Conservation (phyloP, 2,329 filamentous ascomycete genomes). For the Apiospora marii region DNA sequence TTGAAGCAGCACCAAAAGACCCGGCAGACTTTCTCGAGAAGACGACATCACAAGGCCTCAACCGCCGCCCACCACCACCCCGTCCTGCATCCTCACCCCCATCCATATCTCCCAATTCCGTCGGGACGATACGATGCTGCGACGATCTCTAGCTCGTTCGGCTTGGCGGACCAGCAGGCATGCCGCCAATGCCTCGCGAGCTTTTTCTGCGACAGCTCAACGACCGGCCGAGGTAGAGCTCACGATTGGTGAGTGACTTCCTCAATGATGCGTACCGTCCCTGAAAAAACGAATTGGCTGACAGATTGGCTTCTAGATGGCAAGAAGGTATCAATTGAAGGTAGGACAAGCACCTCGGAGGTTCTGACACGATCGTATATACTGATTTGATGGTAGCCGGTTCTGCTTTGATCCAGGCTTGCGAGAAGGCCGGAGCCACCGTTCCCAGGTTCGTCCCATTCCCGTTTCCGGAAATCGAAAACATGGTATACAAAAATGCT, state of each 20-base stretch:
- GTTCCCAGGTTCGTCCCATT: constrained; percentile 75
- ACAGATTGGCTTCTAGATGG: constrained; percentile 70
- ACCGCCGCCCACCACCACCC: constrained; percentile 35
- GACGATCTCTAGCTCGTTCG: constrained; percentile 73
- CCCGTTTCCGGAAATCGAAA: neutral
- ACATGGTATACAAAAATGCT: constrained; percentile 42
- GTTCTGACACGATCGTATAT: constrained; percentile 29
- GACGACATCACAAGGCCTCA: constrained; percentile 32
- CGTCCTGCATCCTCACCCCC: constrained; percentile 43
- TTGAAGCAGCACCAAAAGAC: constrained; percentile 21
- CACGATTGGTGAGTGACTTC: constrained; percentile 77
- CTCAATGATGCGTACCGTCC: constrained; percentile 35
- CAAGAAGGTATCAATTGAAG: constrained; percentile 98
- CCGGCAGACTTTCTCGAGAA: constrained; percentile 23
- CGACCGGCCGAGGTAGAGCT: constrained; percentile 93
- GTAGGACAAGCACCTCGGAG: constrained; percentile 57
- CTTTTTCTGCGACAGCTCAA: constrained; percentile 82
- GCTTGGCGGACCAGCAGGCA: constrained; percentile 70
- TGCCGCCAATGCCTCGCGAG: constrained; percentile 69
- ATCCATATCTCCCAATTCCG: constrained; percentile 51
- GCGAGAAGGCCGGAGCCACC: constrained; percentile 93
- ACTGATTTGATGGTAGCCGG: constrained; percentile 72
- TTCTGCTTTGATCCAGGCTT: constrained; percentile 97
- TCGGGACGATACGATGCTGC: constrained; percentile 72
- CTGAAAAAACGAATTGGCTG: constrained; percentile 29